Base-by-base conservation (phyloP, 1,284 basidiomycete genomes). In the Papiliotrema fonsecae region DNA sequence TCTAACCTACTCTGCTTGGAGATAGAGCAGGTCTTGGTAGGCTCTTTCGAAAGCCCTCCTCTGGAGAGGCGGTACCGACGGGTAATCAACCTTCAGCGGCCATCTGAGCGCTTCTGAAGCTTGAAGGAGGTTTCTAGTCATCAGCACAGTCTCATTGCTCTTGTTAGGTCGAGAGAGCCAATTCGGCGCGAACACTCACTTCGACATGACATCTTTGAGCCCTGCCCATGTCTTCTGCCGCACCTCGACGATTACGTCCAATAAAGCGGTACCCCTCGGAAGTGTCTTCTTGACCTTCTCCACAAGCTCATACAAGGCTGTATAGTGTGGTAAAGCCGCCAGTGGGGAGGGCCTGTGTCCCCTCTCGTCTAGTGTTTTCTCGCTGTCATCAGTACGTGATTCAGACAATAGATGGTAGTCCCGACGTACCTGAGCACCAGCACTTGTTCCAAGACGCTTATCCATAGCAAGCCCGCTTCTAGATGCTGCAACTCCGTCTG, bases 61-160 rank as follows among this genome's bases (percentile, higher is more conserved):
- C 42, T 83, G 76, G 21, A 79, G 76, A 11, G 75, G 61, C 3
- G 77, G 62, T 2, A 79, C 77, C 0, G 77, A 57, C 7, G 74
- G 61, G 59, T 87, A 88, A 57, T 87, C 79, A 2, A 89, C 79
- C 60, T 80, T 80, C 13, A 60, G 48, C 3, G 92, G 92, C 91
- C 91, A 96, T 24, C 82, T 79, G 28, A 96, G 70, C 31, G 77
- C 78, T 67, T 90, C 88, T 2, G 86, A 78, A 3, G 81, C 79
- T 35, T 74, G 67, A 16, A 85, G 72, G 9, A 94, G 75, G 4
- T 76, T 69, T 32, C 87, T 90, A 54, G 37, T 48, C 45, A 49
- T 67, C 22, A 57, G 44, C 26, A 43, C 21, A 14, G 18, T 37
- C 21, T 22, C 34, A 35, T n/a, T n/a, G n/a, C n/a, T n/a, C n/a